These are phyloP conservation scores for Helianthus tuberosus DNA, from an alignment of 129 eudicot species.

Conservation along the genomic window DNA sequence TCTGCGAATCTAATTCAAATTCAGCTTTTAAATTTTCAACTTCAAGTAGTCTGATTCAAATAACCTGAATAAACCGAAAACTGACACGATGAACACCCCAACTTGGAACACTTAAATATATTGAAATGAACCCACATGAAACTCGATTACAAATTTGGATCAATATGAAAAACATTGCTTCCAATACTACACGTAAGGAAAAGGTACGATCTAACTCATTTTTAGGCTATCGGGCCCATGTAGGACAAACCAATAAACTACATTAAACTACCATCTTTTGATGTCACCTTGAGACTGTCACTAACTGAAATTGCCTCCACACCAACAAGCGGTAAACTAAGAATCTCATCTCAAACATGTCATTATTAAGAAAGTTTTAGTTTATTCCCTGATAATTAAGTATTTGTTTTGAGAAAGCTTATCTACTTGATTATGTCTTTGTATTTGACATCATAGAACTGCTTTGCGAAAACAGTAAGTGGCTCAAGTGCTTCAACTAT, in stretches of 20 bases:
- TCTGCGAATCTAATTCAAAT: too few species aligned
- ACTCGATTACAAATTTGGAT: too few species aligned
- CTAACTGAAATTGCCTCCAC: constrained; percentile 64
- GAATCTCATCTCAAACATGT: constrained; percentile 64
- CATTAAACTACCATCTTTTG: constrained; percentile 46
- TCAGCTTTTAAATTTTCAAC: too few species aligned
- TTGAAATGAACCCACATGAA: too few species aligned
- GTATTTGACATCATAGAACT: constrained; percentile 56
- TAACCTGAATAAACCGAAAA: too few species aligned
- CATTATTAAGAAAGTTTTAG: neutral
- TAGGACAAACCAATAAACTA: constrained; percentile 58
- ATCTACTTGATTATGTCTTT: constrained; percentile 73
- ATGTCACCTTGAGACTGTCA: constrained; percentile 63
- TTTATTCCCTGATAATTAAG: neutral
- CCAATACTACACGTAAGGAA: constrained; percentile 55
- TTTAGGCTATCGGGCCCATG: constrained; percentile 54
- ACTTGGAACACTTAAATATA: too few species aligned
- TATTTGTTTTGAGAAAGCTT: neutral
- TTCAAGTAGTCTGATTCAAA: too few species aligned
- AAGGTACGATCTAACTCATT: constrained; percentile 57
- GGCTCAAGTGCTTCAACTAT: constrained; percentile 77
- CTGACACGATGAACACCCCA: too few species aligned
- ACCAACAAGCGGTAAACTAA: constrained; percentile 66
- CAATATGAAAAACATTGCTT: constrained; percentile 32
- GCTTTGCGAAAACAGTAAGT: constrained; percentile 61